A percentile compares a stretch with the other conserved stretches of the same genome.
These are phyloP conservation scores for Albugo candida DNA, from an alignment of 352 stramenopile species.

Conservation along the genomic window DNA sequence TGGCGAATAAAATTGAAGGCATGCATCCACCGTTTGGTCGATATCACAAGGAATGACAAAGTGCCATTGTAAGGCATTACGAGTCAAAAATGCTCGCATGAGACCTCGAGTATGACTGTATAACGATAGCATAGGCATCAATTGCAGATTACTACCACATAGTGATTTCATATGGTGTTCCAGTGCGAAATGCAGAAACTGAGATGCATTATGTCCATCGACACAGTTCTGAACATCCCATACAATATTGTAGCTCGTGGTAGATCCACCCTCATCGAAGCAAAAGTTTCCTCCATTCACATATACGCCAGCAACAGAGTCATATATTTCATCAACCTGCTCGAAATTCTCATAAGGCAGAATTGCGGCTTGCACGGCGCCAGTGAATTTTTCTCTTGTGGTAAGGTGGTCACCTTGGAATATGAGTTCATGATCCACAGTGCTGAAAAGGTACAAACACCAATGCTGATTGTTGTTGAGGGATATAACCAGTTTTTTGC, in stretches of 20 bases:
- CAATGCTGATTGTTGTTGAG: constrained; percentile 66
- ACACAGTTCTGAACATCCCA: constrained; percentile 16
- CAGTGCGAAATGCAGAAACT: constrained; percentile 49
- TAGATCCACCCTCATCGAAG: neutral
- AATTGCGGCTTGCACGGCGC: constrained; percentile 43
- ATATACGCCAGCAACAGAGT: constrained; percentile 39
- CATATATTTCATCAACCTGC: constrained; percentile 18
- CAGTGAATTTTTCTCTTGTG: constrained; percentile 27
- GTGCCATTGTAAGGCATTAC: constrained; percentile 15
- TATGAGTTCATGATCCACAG: constrained; percentile 5
- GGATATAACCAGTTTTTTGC: constrained; percentile 25
- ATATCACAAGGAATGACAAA: constrained; percentile 22
- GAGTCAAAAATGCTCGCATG: constrained; percentile 15
- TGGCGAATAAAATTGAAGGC: constrained; percentile 29
- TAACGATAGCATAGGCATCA: constrained; percentile 29
- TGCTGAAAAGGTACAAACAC: constrained; percentile 43
- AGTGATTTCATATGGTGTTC: constrained; percentile 37
- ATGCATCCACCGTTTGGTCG: constrained; percentile 21
- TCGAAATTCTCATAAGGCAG: constrained; percentile 18
- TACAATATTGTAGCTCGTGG: constrained; percentile 18
- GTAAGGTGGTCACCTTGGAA: constrained; percentile 32
- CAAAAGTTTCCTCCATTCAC: constrained; percentile 10
- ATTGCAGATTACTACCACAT: constrained; percentile 16
- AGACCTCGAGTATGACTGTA: constrained; percentile 50
- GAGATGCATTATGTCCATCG: neutral